Base-by-base conservation (phyloP, 2,329 filamentous ascomycete species). In the Volutella citrinella region DNA sequence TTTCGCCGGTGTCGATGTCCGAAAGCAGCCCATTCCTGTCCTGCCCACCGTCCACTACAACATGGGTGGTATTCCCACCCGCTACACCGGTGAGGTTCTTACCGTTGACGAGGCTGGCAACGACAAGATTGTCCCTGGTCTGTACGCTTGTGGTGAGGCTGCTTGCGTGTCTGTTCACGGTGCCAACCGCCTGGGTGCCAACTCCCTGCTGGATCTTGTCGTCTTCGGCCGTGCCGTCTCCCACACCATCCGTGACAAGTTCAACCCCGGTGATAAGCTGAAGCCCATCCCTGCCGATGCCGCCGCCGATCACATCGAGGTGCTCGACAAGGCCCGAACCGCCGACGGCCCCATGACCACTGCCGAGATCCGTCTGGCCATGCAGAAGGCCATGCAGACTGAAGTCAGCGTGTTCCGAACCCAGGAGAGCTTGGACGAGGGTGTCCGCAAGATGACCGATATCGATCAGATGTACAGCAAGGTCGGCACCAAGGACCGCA, bases 301-400 rank as follows among this genome's bases (percentile, higher is more conserved):
- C 43, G 93, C 87, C 66, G 84, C 89, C 40, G 82, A 93, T 32
- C 87, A 87, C 40, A 95, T 97, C 56, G 75, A 81, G 61, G 78
- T 86, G 37, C 81, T 97, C 43, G 91, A 97, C 74, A 73, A 87
- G 62, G 73, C 93, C 63, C 84, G 91, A 60, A 95, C 76, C 31
- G 80, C 91, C 8, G 78, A 87, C 32, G 91, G 91, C 40, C 80
- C 87, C 55, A 91, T 87, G 79, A 83, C 78, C 61, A 96, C 91
- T 26, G 81, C 85, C 53, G 89, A 96, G 54, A 82, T 97, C 65
- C 82, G 93, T 53, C 77, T 84, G 41, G 82, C 83, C 49, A 97
- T 97, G 91, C 91, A 97, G 68, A 96, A 93, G 80, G 83, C 86
- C 52, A 97, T 97, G 91, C 91, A 97, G 73, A 87, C 85, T 28